Percentiles rank a stretch among this genome's conserved stretches.
phyloP scores from a whole-genome alignment of 225 moss, liverwort and hornwort species.

The Physcomitrellopsis africana region DNA sequence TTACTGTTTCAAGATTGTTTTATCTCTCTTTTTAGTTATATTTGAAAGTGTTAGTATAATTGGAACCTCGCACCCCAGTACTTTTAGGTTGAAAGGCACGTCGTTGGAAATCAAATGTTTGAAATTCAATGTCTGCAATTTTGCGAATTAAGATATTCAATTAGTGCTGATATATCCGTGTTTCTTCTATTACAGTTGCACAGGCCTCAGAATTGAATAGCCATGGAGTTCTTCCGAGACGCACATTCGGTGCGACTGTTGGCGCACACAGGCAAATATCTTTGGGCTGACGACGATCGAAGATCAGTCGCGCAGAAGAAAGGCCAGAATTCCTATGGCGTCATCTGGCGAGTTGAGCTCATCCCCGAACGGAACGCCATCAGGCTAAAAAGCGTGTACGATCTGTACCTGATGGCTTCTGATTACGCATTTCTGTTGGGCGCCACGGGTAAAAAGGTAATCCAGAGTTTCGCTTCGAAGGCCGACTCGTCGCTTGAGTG shows the following conservation, averaged over 20 bases:
- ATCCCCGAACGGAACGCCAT: slow-evolving; percentile 52
- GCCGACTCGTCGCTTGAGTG: slow-evolving; percentile 61
- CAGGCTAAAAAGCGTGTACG: slow-evolving; percentile 75
- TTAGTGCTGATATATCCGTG: not conserved
- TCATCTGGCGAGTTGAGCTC: slow-evolving; percentile 77
- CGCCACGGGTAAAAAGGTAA: slow-evolving; percentile 73
- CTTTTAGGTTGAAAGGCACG: no score
- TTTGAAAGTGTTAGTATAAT: no score
- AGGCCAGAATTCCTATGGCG: slow-evolving; percentile 44
- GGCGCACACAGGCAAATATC: slow-evolving; percentile 73
- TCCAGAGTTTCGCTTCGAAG: slow-evolving; percentile 56
- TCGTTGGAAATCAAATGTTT: no score
- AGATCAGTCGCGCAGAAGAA: slow-evolving; percentile 66
- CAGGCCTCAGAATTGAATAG: slow-evolving; percentile 31
- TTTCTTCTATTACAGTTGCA: not conserved
- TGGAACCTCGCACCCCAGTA: no score
- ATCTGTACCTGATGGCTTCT: slow-evolving; percentile 64
- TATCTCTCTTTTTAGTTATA: no score
- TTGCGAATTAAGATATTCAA: not conserved
- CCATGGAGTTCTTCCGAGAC: slow-evolving; percentile 79
- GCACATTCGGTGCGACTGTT: slow-evolving; percentile 67
- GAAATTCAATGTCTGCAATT: not conserved
- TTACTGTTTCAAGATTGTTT: no score
- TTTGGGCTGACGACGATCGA: slow-evolving; percentile 85
- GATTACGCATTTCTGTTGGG: slow-evolving; percentile 54